Evolutionary conservation across 495 filamentous ascomycete genomes (phyloP), one percentile per base, ranked within the genome.

Genomic region (Daldinia bambusicola): DNA sequence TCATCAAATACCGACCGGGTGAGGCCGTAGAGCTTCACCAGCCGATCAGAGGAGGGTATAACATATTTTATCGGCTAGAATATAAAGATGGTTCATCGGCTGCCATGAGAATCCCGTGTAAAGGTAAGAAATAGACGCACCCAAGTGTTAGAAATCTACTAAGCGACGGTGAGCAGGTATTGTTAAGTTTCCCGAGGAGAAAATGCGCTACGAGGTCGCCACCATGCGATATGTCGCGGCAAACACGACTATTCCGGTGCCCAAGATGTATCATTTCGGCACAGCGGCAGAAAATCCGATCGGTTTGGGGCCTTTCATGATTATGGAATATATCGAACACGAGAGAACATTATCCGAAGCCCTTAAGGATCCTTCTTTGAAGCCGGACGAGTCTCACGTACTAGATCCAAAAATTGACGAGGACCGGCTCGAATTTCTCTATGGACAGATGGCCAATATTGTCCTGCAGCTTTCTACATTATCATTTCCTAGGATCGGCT

Each of bases 291-390:
- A 78, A 55, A 77, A 77, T 34, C 76, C 77, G 1, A 66, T 62
- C 7, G 69, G 75, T 1, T 37, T 84, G 45, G 77, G 81, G 7
- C 82, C 84, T 1, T 86, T 83, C 69, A 81, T 86, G 41, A 81
- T 85, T 43, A 83, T 84, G 75, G 78, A 84, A 12, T 82, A 82
- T 65, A 73, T 84, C 22, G 67, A 80, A 7, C 74, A 83, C 63
- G 34, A 74, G 4, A 57, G 52, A 16, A 76, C 52, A 6, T 75
- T 84, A 59, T 71, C 67, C n/a, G 58, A 75, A 7, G 70, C 71
- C 6, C 75, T 84, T 0, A 63, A 69, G 0, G 78, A 71, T 1
- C 80, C 78, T 30, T 14, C 8, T 13, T 48, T 50, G 7, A 13
- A 57, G 18, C 20, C 43, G 10, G 63, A 66, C 14, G n/a, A 66